Conservation (phyloP, 495 filamentous ascomycete genomes). For the Neurospora sp. region DNA sequence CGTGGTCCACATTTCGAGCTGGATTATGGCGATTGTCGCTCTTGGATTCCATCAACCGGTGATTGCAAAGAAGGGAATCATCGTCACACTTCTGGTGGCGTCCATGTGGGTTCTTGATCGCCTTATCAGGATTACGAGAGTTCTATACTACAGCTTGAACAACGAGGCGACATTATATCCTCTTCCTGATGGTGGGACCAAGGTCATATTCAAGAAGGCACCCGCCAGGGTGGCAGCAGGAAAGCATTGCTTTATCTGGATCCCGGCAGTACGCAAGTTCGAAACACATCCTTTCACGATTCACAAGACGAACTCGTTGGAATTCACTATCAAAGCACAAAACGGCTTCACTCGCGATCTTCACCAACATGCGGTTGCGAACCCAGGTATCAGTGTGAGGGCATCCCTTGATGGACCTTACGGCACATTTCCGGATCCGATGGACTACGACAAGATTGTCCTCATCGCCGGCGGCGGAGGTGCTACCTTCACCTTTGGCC, state of each 20-base stretch:
- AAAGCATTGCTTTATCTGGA: constrained; percentile 52
- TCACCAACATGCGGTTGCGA: constrained; percentile 36
- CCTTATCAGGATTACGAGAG: constrained; percentile 34
- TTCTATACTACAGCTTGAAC: constrained; percentile 41
- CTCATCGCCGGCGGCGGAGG: constrained; percentile 51
- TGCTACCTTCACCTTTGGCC: constrained; percentile 47
- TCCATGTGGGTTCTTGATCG: constrained; percentile 44
- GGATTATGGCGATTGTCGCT: constrained; percentile 38
- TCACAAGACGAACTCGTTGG: constrained; percentile 36
- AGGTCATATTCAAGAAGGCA: constrained; percentile 41
- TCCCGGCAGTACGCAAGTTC: constrained; percentile 44
- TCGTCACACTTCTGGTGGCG: constrained; percentile 35
- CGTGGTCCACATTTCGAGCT: constrained; percentile 42
- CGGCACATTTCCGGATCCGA: constrained; percentile 46
- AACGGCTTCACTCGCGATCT: constrained; percentile 49
- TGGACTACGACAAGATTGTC: constrained; percentile 45
- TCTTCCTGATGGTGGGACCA: constrained; percentile 45
- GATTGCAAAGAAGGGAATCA: constrained; percentile 27
- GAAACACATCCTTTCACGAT: constrained; percentile 59
- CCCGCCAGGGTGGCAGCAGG: constrained; percentile 37
- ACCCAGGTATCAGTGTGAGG: constrained; percentile 35
- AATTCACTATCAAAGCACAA: constrained; percentile 46
- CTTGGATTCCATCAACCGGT: constrained; percentile 46
- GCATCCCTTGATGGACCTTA: constrained; percentile 51
- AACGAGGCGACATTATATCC: constrained; percentile 46